A percentile compares a stretch with the other conserved stretches of the same genome.
phyloP scores from a whole-genome alignment of 106 monocot genomes.

The Iris macrosiphon region DNA sequence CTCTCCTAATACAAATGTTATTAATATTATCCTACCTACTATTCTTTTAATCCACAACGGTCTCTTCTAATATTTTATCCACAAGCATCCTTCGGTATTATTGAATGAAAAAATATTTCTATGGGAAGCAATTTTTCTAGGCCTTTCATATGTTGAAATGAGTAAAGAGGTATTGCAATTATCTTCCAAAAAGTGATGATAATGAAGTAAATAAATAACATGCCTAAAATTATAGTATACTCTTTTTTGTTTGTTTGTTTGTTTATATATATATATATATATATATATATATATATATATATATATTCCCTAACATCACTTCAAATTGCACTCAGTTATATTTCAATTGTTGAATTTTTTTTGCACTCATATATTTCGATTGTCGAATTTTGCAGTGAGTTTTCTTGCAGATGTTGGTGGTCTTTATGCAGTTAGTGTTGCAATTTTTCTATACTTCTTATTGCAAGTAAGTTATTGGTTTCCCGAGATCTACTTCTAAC shows the following conservation, averaged over 20 bases:
- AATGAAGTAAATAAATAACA: not conserved
- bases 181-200: no score
- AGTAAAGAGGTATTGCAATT: no score
- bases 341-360: not conserved
- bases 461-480: conserved; percentile 56
- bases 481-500: no score
- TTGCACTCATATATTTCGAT: not conserved
- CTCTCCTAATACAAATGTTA: no score
- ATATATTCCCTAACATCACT: not conserved
- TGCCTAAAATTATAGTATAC: not conserved
- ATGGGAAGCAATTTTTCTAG: no score
- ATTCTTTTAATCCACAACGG: no score
- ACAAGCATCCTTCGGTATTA: no score
- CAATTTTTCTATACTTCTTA: conserved; percentile 64
- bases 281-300: no score
- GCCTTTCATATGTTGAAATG: no score
- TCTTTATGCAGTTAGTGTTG: conserved; percentile 69
- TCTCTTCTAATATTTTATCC: no score
- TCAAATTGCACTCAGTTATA: not conserved
- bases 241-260: not conserved
- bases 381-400: conserved; percentile 51
- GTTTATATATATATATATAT: not conserved
- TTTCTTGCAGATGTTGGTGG: conserved; percentile 85
- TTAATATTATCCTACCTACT: no score
- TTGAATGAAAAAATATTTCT: no score